phyloP scores from a whole-genome alignment of 2,329 filamentous ascomycete genomes.

The Fusarium hostae region DNA sequence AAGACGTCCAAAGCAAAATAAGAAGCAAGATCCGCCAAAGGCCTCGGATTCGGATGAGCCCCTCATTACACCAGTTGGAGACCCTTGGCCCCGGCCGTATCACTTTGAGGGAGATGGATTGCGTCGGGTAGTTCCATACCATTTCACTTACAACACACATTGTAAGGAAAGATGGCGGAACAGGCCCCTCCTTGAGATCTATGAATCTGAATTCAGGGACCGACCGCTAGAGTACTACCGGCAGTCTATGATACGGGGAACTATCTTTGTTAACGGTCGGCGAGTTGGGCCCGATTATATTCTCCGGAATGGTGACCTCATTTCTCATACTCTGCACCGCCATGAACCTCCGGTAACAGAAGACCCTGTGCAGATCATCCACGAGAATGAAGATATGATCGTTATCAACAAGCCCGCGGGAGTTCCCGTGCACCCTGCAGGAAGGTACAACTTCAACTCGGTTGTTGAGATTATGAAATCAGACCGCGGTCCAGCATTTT shows the following conservation, averaged over 20 bases:
- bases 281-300: slow-evolving; percentile 73
- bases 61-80: slow-evolving; percentile 50
- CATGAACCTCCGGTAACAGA: slow-evolving; percentile 94
- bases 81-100: slow-evolving; percentile 73
- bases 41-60: slow-evolving; percentile 37
- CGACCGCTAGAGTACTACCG: slow-evolving; percentile 87
- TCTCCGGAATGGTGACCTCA: slow-evolving; percentile 87
- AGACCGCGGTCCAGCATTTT: slow-evolving; percentile 68
- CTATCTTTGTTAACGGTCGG: slow-evolving; percentile 83
- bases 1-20: slow-evolving; percentile 27
- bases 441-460: slow-evolving; percentile 95
- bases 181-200: slow-evolving; percentile 84
- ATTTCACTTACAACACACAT: slow-evolving; percentile 94
- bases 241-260: slow-evolving; percentile 81
- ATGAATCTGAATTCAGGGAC: slow-evolving; percentile 91
- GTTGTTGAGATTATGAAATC: slow-evolving; percentile 92
- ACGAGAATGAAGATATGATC: slow-evolving; percentile 92
- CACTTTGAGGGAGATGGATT: slow-evolving; percentile 81
- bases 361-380: slow-evolving; percentile 81
- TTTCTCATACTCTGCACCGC: slow-evolving; percentile 93
- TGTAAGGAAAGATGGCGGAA: slow-evolving; percentile 95
- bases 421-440: slow-evolving; percentile 93
- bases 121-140: slow-evolving; percentile 85
- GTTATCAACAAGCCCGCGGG: slow-evolving; percentile 98
- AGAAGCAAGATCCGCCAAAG: slow-evolving; percentile 29